Base-by-base conservation (phyloP, 78 protist genomes). In the Protostelium mycophagum region DNA sequence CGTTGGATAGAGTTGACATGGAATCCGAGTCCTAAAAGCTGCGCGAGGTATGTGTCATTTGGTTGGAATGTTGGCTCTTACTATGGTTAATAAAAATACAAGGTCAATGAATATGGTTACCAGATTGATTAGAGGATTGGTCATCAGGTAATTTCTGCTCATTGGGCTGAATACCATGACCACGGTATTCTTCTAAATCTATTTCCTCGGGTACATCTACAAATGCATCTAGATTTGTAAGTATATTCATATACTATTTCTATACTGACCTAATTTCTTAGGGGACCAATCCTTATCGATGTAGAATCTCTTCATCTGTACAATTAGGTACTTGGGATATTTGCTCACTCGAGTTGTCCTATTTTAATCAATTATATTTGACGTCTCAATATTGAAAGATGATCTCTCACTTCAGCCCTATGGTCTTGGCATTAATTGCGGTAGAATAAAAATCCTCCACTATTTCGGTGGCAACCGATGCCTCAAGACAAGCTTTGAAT, bases 241-340 rank as follows among this genome's bases (percentile, higher is more conserved):
- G 73, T 16, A 9, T 37, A 86, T n/a, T 31, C 35, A 86, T 86
- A 31, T 86, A 86, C 1, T 1, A 86, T 86, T 1, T 28, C n/a
- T 1, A 1, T 1, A 28, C 1, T 39, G 63, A 89, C 91, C 89
- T 39, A 91, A 85, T 92, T 98, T 98, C 90, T 93, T 90, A 83
- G 96, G 96, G 37, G 34, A 23, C 92, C 97, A 96, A 88, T 93
- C 97, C 1, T 88, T 93, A 34, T 35, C 92, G 34, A 94, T 29
- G 51, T 90, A 87, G 94, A 91, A 97, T 37, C 95, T 89, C 25
- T 88, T 91, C 85, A 97, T 29, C 37, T 95, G 96, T n/a, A 97
- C 85, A 37, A 86, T 37, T 36, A 98, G 92, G 36, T 87, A 38
- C 35, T 85, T 37, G 9, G 99, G 99, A 88, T 96, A 97, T n/a